Evolutionary conservation across 106 monocot species (phyloP).

Genomic region (Allium cepa): DNA sequence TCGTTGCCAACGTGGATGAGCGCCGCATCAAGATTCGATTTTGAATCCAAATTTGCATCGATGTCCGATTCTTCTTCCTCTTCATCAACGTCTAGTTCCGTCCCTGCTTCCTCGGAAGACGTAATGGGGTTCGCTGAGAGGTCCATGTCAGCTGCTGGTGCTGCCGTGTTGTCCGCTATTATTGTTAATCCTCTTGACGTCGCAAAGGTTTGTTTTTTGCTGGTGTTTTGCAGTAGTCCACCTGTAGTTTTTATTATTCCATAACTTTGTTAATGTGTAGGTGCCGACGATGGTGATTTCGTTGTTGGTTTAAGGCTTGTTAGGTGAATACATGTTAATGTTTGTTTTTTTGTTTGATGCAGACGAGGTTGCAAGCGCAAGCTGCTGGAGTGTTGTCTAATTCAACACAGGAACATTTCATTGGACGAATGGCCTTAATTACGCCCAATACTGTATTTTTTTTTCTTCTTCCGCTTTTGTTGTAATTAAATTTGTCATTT

Average conservation of each 20-base stretch:
- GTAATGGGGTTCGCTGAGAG: constrained; percentile 61
- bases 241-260: too few relatives aligned
- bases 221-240: background rate
- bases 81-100: constrained; percentile 1
- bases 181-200: constrained; percentile 95
- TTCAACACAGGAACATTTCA: constrained; percentile 13
- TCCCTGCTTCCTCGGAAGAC: constrained; percentile 16
- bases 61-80: constrained; percentile 8
- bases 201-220: constrained; percentile 47
- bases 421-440: constrained; percentile 11
- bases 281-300: too few relatives aligned
- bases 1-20: constrained; percentile 30
- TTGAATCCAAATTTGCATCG: constrained; percentile 19
- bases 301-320: background rate
- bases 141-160: constrained; percentile 77
- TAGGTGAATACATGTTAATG: background rate
- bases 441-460: constrained; percentile 10
- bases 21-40: constrained; percentile 52
- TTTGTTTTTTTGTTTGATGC: background rate
- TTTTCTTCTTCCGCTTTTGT: constrained; percentile 13
- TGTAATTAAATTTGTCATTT: too few relatives aligned
- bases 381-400: constrained; percentile 69
- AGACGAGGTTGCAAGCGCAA: constrained; percentile 96
- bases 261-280: too few relatives aligned
- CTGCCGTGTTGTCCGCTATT: constrained; percentile 81